Percentiles rank a stretch among this genome's conserved stretches.
These are phyloP conservation scores for Vicia sativa DNA, from an alignment of 306 rosid species.

Conservation along the genomic window DNA sequence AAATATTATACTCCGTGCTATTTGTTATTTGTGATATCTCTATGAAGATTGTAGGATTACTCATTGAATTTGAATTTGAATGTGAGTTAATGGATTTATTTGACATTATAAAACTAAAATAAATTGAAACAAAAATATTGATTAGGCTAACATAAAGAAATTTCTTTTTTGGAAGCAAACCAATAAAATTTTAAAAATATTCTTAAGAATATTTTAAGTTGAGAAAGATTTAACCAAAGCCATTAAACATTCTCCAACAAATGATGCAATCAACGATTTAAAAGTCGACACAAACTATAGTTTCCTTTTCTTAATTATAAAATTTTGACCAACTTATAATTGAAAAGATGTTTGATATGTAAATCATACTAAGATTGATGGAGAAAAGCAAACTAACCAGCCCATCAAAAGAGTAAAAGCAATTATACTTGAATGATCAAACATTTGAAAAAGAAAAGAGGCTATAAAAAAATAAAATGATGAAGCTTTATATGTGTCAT, in stretches of 20 bases:
- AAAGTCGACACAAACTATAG: slow-evolving; percentile 16
- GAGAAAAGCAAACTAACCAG: slow-evolving; percentile 1
- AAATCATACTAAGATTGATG: slow-evolving; percentile 27
- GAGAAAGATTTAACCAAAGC: slow-evolving; percentile 18
- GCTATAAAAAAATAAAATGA: slow-evolving; percentile 24
- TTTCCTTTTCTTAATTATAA: slow-evolving; percentile 18
- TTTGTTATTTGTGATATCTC: too few species aligned
- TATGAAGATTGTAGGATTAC: too few species aligned
- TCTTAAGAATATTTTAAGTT: slow-evolving; percentile 13
- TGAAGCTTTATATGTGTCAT: slow-evolving; percentile 44
- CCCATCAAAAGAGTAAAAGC: slow-evolving; percentile 32
- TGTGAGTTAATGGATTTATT: too few species aligned
- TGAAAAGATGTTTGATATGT: slow-evolving; percentile 7
- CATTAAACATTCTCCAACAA: slow-evolving; percentile 7
- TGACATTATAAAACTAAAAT: too few species aligned
- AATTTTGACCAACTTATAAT: slow-evolving; percentile 25
- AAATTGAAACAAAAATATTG: too few species aligned
- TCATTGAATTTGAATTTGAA: too few species aligned
- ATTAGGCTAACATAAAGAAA: too few species aligned
- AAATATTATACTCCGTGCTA: too few species aligned
- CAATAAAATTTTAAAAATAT: not conserved
- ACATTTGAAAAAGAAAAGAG: slow-evolving; percentile 13
- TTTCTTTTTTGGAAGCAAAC: too few species aligned
- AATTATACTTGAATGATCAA: slow-evolving; percentile 32
- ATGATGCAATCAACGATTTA: slow-evolving; percentile 40